Evolutionary conservation across 2,329 filamentous ascomycete species (phyloP).

Genomic region (Pseudogymnoascus sp.): DNA sequence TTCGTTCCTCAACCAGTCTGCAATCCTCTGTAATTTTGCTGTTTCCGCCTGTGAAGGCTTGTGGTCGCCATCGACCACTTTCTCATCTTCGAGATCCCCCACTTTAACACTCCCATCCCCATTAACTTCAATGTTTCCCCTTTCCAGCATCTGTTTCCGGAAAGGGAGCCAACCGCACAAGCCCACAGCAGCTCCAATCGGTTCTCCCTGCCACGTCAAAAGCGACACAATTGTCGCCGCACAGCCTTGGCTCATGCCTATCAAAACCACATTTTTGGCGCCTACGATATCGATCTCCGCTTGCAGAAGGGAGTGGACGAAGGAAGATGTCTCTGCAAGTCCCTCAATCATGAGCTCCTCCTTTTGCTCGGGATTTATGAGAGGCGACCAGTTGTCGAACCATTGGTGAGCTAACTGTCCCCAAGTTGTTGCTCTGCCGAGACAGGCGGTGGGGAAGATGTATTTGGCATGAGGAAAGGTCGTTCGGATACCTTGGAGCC

Average conservation of each 20-base stretch:
- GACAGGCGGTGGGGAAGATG: slow-evolving; percentile 42
- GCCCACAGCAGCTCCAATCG: slow-evolving; percentile 33
- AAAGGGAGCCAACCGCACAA: slow-evolving; percentile 42
- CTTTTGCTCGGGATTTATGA: slow-evolving; percentile 18
- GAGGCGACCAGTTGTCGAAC: slow-evolving; percentile 34
- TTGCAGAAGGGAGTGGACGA: slow-evolving; percentile 32
- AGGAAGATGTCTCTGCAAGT: slow-evolving; percentile 34
- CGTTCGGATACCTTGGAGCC: slow-evolving; percentile 23
- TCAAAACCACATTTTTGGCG: slow-evolving; percentile 35
- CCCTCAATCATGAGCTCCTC: slow-evolving; percentile 33
- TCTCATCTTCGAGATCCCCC: slow-evolving; percentile 13
- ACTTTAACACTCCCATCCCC: slow-evolving; percentile 13
- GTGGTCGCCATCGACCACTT: not conserved
- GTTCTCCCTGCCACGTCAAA: slow-evolving; percentile 36
- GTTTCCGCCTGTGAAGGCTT: not conserved
- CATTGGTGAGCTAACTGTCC: slow-evolving; percentile 37
- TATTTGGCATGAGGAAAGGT: slow-evolving; percentile 38
- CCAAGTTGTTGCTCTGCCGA: slow-evolving; percentile 32
- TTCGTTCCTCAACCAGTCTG: not conserved
- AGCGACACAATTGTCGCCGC: slow-evolving; percentile 37
- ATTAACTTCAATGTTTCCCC: slow-evolving; percentile 11
- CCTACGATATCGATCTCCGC: slow-evolving; percentile 33
- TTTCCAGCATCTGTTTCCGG: slow-evolving; percentile 24
- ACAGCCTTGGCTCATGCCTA: slow-evolving; percentile 47
- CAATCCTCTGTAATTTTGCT: not conserved